These are phyloP conservation scores for Botrytis porri DNA, from an alignment of 2,329 filamentous ascomycete species.

Conservation along the genomic window DNA sequence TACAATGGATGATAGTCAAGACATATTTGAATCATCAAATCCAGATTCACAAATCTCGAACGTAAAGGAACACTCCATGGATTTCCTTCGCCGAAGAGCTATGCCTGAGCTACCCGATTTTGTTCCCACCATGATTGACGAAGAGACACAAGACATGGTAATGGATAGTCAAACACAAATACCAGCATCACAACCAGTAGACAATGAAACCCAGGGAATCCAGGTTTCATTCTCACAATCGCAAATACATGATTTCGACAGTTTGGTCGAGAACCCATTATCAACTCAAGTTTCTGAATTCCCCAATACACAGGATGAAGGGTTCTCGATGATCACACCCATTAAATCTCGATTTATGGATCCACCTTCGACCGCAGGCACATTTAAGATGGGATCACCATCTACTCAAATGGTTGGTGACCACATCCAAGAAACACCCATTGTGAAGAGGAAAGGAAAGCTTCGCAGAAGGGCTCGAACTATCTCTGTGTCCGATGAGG, in stretches of 20 bases:
- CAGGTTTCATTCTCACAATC: constrained; percentile 59
- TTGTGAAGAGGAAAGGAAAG: constrained; percentile 59
- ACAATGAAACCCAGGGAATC: constrained; percentile 42
- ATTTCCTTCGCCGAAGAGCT: constrained; percentile 47
- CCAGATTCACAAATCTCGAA: constrained; percentile 30
- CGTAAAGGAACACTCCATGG: constrained; percentile 44
- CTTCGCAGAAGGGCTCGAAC: constrained; percentile 48
- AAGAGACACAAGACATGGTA: constrained; percentile 46
- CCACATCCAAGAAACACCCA: constrained; percentile 59
- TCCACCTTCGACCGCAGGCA: constrained; percentile 66
- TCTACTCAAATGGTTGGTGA: constrained; percentile 32
- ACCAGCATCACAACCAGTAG: constrained; percentile 43
- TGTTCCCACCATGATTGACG: constrained; percentile 45
- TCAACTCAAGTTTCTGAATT: constrained; percentile 65
- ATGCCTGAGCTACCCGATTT: constrained; percentile 45
- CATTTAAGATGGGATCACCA: constrained; percentile 51
- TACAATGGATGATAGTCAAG: constrained; percentile 69
- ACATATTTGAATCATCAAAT: constrained; percentile 33
- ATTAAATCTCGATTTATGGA: constrained; percentile 65
- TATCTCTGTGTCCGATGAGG: constrained; percentile 43
- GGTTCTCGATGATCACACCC: constrained; percentile 71
- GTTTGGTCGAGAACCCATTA: constrained; percentile 45
- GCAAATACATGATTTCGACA: constrained; percentile 58
- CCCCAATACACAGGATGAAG: constrained; percentile 77
- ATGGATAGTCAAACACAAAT: constrained; percentile 48